Conservation (phyloP, 495 filamentous ascomycete species). For the Penicillium riverlandense region DNA sequence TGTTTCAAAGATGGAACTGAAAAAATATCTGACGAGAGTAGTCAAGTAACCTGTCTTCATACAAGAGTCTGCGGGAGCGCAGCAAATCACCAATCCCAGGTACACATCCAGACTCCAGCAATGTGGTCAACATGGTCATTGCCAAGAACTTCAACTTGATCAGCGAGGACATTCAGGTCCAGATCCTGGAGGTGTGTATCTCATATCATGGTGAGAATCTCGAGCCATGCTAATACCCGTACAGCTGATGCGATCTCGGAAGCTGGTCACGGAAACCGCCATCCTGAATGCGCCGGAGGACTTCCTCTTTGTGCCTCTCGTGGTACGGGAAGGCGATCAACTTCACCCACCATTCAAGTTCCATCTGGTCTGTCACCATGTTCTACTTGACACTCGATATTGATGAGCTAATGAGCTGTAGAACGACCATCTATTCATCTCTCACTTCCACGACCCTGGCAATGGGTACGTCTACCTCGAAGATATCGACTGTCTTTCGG, state of each 20-base stretch:
- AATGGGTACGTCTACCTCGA: conserved; percentile 69
- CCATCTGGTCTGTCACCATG: conserved; percentile 39
- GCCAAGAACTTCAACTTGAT: conserved; percentile 71
- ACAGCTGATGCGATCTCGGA: conserved; percentile 72
- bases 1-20: too few species aligned
- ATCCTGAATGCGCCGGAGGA: conserved; percentile 66
- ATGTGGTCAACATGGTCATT: conserved; percentile 74
- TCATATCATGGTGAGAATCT: too few species aligned
- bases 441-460: conserved; percentile 71
- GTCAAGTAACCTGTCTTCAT: conserved; percentile 18
- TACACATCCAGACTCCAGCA: conserved; percentile 23
- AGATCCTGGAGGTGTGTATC: conserved; percentile 61
- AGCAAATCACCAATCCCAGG: conserved; percentile 10
- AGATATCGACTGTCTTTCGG: conserved; percentile 43
- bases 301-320: conserved; percentile 74
- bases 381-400: background rate
- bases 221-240: conserved; percentile 5
- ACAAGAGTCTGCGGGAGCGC: conserved; percentile 12
- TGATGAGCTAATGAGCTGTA: conserved; percentile 22
- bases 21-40: conserved; percentile 4
- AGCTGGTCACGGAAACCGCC: conserved; percentile 64
- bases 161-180: conserved; percentile 68
- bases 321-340: conserved; percentile 32
- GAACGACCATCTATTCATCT: conserved; percentile 82
- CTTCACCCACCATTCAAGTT: conserved; percentile 27